These are phyloP conservation scores for Plasmodium fragile DNA, from an alignment of 169 alveolate species.

Conservation along the genomic window DNA sequence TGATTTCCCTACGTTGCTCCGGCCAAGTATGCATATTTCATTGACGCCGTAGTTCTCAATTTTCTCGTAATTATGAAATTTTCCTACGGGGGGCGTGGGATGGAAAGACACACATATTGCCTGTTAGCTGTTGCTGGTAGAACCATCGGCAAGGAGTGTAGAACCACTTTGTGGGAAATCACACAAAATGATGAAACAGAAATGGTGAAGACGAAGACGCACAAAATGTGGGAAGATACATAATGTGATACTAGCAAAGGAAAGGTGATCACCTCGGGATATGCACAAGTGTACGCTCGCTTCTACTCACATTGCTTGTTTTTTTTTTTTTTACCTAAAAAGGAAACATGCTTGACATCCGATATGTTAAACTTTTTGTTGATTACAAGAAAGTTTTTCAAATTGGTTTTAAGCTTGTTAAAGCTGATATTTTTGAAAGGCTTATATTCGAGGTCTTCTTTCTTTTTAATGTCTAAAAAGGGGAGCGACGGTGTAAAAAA, in stretches of 20 bases:
- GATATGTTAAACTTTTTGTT: constrained; percentile 68
- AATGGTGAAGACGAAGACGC: background rate
- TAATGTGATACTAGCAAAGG: background rate
- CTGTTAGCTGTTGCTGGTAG: background rate
- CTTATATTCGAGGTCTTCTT: constrained; percentile 65
- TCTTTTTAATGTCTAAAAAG: constrained; percentile 47
- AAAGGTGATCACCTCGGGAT: background rate
- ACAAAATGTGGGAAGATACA: background rate
- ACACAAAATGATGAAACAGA: background rate
- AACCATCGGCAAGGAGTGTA: background rate
- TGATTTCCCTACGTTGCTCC: constrained; percentile 73
- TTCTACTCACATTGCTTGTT: background rate
- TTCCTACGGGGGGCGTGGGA: constrained; percentile 6
- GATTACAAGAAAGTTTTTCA: constrained; percentile 51
- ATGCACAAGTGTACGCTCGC: background rate
- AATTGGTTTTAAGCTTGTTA: constrained; percentile 61
- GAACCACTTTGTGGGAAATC: background rate
- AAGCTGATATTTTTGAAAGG: constrained; percentile 65
- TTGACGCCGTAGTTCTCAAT: constrained; percentile 65
- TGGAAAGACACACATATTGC: background rate
- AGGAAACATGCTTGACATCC: constrained; percentile 58
- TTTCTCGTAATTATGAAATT: constrained; percentile 34
- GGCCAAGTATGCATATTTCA: constrained; percentile 68
- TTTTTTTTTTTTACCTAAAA: constrained; percentile 34
- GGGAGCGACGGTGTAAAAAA: background rate